Evolutionary conservation across 2,329 filamentous ascomycete genomes (phyloP), one percentile per base, ranked within the genome.

Genomic region (Thelonectria discophora): DNA sequence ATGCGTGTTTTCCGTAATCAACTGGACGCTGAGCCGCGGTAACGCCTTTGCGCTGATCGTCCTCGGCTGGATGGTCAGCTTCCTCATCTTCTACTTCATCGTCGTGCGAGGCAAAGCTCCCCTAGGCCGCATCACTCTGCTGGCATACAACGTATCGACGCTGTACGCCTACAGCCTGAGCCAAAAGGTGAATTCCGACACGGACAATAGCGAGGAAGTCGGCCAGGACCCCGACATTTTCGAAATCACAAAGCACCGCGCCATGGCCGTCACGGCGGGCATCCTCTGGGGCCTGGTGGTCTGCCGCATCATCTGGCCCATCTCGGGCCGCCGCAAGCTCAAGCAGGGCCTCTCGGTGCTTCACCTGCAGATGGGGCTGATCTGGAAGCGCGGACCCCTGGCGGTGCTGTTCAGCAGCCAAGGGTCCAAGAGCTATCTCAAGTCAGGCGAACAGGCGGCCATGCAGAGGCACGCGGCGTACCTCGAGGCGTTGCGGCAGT

Each of bases 141-240:
- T 99, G 18, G 97, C 94, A 0, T 99, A 98, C 81, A 99, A 99
- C 72, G 88, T 99, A 37, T 94, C 93, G 6, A 92, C 93, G 2
- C 83, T 99, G 1, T 98, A 99, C 74, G 93, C 94, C 2, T 99
- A 98, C 76, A 94, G 91, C 54, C 83, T 98, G 1, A 90, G 90
- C 0, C 88, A 92, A 62, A 86, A 86, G 57, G 92, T 96, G 47
- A 87, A 90, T 3, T 88, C 48, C 0, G 59, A 68, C 2, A 65
- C 93, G 39, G 88, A 91, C 57, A 92, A 94, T 42, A 93, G 97
- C 66, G 93, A 97, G 75, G 93, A 93, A 3, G 10, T 50, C 17
- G 93, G 93, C 1, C 82, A 88, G 3, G 86, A 90, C 57, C 95
- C 94, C 0, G 85, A 94, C 21, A 97, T 99, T 57, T 86, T 89